Percentiles rank a stretch among this genome's conserved stretches.
These are phyloP conservation scores for Melampsora medusae DNA, from an alignment of 1,284 basidiomycete genomes.

Conservation along the genomic window DNA sequence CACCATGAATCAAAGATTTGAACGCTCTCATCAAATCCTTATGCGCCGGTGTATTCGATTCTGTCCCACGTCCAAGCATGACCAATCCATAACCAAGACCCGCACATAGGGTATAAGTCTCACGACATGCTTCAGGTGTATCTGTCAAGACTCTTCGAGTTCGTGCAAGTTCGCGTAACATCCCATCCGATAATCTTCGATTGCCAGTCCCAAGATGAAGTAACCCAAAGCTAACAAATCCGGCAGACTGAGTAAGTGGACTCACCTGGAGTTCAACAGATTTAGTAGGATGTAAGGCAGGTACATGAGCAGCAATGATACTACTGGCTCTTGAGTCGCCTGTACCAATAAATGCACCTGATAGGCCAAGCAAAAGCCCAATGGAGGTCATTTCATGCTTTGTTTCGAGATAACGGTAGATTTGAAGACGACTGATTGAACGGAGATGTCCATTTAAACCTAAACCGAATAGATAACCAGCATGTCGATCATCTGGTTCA, in stretches of 20 bases:
- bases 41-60: slow-evolving; percentile 46
- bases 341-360: slow-evolving; percentile 85
- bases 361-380: slow-evolving; percentile 83
- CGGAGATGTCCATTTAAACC: slow-evolving; percentile 87
- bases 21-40: slow-evolving; percentile 42
- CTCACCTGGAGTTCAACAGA: slow-evolving; percentile 84
- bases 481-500: slow-evolving; percentile 83
- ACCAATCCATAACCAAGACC: slow-evolving; percentile 90
- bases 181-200: slow-evolving; percentile 84
- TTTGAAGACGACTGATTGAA: slow-evolving; percentile 76
- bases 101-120: slow-evolving; percentile 85
- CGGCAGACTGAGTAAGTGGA: slow-evolving; percentile 83
- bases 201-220: slow-evolving; percentile 84
- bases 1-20: slow-evolving; percentile 41
- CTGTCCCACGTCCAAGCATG: slow-evolving; percentile 67
- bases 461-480: slow-evolving; percentile 88
- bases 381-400: slow-evolving; percentile 94
- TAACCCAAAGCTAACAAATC: slow-evolving; percentile 81
- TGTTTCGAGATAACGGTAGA: slow-evolving; percentile 83
- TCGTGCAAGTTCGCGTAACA: slow-evolving; percentile 79
- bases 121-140: slow-evolving; percentile 59
- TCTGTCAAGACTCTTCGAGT: slow-evolving; percentile 60
- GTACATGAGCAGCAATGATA: slow-evolving; percentile 85
- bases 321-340: slow-evolving; percentile 83
- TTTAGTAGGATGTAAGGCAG: slow-evolving; percentile 81